Percentiles rank a stretch among this genome's conserved stretches.
Evolutionary conservation across 805 yeast genomes (phyloP).

Genomic region (Tetrapisispora pingtungensis): DNA sequence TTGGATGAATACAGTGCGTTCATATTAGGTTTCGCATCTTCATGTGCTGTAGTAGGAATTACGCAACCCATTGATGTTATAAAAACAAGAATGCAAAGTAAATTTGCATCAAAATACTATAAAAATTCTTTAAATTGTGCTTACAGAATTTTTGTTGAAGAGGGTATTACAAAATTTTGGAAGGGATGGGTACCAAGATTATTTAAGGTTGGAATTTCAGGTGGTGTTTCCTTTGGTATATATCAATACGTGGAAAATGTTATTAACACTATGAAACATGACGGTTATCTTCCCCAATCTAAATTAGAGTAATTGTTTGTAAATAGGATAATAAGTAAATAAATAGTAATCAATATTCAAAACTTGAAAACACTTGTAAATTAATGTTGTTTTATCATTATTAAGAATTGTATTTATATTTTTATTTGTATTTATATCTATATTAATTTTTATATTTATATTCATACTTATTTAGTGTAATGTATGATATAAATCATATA

Average conservation of each 20-base stretch:
- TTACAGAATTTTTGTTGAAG: conserved; percentile 39
- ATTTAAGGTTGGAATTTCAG: conserved; percentile 58
- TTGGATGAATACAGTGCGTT: conserved; percentile 29
- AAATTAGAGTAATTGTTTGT: not conserved
- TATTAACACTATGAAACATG: conserved; percentile 12
- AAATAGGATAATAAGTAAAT: not conserved
- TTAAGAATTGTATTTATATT: not conserved
- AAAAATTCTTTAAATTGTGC: conserved; percentile 52
- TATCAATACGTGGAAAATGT: conserved; percentile 47
- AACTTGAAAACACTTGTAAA: too few relatives aligned
- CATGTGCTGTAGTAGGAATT: conserved; percentile 59
- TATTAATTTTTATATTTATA: too few relatives aligned
- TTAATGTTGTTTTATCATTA: too few relatives aligned
- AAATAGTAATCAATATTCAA: not conserved
- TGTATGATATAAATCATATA: too few relatives aligned
- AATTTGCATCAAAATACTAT: conserved; percentile 48
- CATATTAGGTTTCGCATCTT: conserved; percentile 49
- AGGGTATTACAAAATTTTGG: conserved; percentile 39
- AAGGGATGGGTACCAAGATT: conserved; percentile 58
- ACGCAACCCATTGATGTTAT: conserved; percentile 88
- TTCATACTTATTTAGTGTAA: too few relatives aligned
- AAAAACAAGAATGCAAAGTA: conserved; percentile 78
- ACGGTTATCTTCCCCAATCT: conserved; percentile 10
- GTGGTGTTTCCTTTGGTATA: conserved; percentile 57
- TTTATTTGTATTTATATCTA: not conserved